Base-by-base conservation (phyloP, 2,329 filamentous ascomycete genomes). In the Cordyceps cicadae region DNA sequence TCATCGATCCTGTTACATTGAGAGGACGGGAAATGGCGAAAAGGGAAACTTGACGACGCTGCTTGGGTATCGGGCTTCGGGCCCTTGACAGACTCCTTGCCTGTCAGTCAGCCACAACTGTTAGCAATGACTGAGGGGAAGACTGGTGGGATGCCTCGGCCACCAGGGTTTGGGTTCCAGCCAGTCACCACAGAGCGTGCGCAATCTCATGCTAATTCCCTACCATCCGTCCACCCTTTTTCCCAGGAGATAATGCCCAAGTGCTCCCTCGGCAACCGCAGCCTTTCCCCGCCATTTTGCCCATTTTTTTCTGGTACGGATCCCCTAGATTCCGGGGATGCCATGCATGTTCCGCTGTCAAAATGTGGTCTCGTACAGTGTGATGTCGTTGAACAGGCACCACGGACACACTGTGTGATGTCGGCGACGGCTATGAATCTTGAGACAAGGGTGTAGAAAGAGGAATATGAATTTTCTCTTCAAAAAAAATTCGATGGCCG, bases 191-290 rank as follows among this genome's bases (percentile, higher is more conserved):
- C 43, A 9, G 9, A n/a, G 39, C 15, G 4, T 43, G 34, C 6
- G 2, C 21, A 43, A 54, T 43, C 37, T 43, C 52, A 54, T 43
- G 52, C 32, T 34, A 37, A 37, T 3, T 37, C 8, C 32, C 12
- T 37, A 37, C 34, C 34, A 37, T 11, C 34, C 34, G 34, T 11
- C 11, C 11, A 12, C 11, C 6, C 34, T 37, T 37, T 12, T 37
- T 34, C 2, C 32, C 32, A 4, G 32, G 32, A 34, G 7, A 12
- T 2, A 37, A 37, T 37, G 34, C 34, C 11, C 34, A 14, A 37
- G 34, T 37, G 34, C 34, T 55, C 39, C 54, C 54, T 57, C 54
- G 54, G 54, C 54, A 57, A n/a, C 29, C 46, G n/a, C 54, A 49
- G 7, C 19, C 19, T 39, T 50, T 41, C 54, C 54, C 54, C 54